Percentiles rank a stretch among this genome's conserved stretches.
These are phyloP conservation scores for Rhizopus microsporus DNA, from an alignment of 371 early-diverging fungal genomes.

Conservation along the genomic window DNA sequence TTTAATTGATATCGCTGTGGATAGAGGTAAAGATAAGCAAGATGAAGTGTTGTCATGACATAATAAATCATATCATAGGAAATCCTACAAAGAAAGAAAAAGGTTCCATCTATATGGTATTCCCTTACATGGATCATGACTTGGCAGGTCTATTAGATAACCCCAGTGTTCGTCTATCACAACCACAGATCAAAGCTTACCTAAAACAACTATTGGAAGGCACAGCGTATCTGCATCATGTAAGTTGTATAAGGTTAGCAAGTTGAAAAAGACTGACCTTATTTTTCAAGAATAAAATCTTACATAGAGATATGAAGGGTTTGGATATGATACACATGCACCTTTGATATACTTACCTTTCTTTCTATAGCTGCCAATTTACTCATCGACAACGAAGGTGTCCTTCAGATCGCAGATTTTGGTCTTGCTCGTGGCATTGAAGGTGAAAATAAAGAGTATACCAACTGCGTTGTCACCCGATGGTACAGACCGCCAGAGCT, in stretches of 20 bases:
- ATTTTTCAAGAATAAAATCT: slow-evolving; percentile 62
- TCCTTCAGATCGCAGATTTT: slow-evolving; percentile 90
- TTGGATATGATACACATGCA: background rate
- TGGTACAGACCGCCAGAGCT: slow-evolving; percentile 99
- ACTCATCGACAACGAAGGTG: slow-evolving; percentile 83
- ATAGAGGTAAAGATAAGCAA: slow-evolving; percentile 45
- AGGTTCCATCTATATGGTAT: slow-evolving; percentile 87
- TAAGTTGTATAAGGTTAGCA: slow-evolving; percentile 21
- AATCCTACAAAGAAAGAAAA: slow-evolving; percentile 32
- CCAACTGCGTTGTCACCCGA: slow-evolving; percentile 93
- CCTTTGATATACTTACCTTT: background rate
- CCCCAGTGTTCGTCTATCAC: slow-evolving; percentile 63
- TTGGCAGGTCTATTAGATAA: slow-evolving; percentile 85
- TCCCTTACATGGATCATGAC: slow-evolving; percentile 96
- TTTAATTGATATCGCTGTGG: slow-evolving; percentile 78
- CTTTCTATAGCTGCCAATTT: slow-evolving; percentile 75
- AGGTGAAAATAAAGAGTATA: slow-evolving; percentile 70
- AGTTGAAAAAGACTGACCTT: background rate
- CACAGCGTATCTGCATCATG: slow-evolving; percentile 79
- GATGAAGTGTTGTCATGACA: background rate
- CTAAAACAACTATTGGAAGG: slow-evolving; percentile 86
- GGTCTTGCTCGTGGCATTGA: slow-evolving; percentile 83
- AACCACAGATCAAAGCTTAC: slow-evolving; percentile 79
- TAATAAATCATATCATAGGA: slow-evolving; percentile 11
- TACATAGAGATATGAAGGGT: slow-evolving; percentile 93